Evolutionary conservation across 2,329 filamentous ascomycete genomes (phyloP).

Genomic region (Aspergillus aculeatus): DNA sequence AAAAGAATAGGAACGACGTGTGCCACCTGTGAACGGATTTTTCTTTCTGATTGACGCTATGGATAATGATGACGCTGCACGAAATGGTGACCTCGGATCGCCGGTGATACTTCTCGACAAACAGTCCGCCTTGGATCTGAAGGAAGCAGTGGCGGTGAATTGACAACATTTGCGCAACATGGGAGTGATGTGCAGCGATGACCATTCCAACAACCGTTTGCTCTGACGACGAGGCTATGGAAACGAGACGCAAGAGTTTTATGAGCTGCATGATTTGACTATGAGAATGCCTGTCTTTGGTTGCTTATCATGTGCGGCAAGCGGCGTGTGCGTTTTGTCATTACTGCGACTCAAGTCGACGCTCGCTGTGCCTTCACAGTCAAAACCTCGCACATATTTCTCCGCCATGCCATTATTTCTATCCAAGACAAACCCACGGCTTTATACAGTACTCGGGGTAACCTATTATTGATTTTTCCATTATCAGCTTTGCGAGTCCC

Average conservation of each 20-base stretch:
- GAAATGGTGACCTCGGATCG: neutral
- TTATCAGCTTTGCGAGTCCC: neutral
- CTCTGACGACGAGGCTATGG: slow-evolving; percentile 29
- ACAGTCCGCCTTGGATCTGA: neutral
- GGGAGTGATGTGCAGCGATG: neutral
- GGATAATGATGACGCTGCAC: neutral
- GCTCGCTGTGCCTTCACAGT: slow-evolving; percentile 7
- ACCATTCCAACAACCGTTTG: slow-evolving; percentile 9
- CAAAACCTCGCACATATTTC: slow-evolving; percentile 12
- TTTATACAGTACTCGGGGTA: slow-evolving; percentile 37
- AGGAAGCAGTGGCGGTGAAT: neutral
- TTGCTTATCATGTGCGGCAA: neutral
- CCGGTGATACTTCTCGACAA: neutral
- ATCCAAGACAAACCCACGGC: slow-evolving; percentile 19
- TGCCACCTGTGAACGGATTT: neutral
- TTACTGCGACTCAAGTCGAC: slow-evolving; percentile 5
- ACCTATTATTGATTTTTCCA: slow-evolving; percentile 32
- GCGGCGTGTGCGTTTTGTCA: slow-evolving; percentile 5
- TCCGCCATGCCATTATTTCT: slow-evolving; percentile 14
- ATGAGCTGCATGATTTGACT: slow-evolving; percentile 34
- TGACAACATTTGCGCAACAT: neutral
- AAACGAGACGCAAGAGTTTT: slow-evolving; percentile 33
- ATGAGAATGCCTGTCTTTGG: slow-evolving; percentile 17
- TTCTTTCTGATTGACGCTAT: neutral
- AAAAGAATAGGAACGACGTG: neutral